Base-by-base conservation (phyloP, 2,329 filamentous ascomycete genomes). In the Metarhizium brunneum region DNA sequence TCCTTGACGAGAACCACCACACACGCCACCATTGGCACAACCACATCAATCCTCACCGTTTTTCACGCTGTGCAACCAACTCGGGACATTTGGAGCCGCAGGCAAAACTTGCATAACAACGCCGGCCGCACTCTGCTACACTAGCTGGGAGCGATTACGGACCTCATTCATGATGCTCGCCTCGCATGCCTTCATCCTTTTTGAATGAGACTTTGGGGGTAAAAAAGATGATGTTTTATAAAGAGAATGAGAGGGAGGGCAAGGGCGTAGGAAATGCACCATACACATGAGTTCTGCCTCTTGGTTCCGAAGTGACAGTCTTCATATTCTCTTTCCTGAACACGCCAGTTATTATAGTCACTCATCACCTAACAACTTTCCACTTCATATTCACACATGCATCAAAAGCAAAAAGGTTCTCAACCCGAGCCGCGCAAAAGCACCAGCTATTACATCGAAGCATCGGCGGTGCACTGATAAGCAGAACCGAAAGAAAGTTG, bases 31-130 rank as follows among this genome's bases (percentile, higher is more conserved):
- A 43, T 43, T 25, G n/a, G 45, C 43, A n/a, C 35, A 42, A 54
- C 52, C 52, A 54, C 52, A 54, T 43, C 50, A 56, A 47, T 18
- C 35, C 54, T 55, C 54, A 53, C 54, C 54, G 54, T 53, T 56
- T 48, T 56, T 50, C 25, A 56, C 38, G 50, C 35, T 25, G 18
- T 45, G 35, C 54, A 42, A 53, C 43, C 54, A 52, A 45, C 43
- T 38, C 29, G 35, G 18, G 43, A 35, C 50, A 45, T 14, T 43
- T 53, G 52, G 14, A 40, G 32, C 49, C 32, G 30, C 20, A 52
- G 42, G 40, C 25, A 52, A 48, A 48, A 30, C 16, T 38, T 54
- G 11, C 29, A 25, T 40, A 36, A 13, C 8, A 6, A 6, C 25
- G 2, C n/a, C 25, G 13, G n/a, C 43, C 35, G 6, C 13, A 13